Evolutionary conservation across 2,329 filamentous ascomycete genomes (phyloP).

Genomic region (Dothiorella sarmentorum): DNA sequence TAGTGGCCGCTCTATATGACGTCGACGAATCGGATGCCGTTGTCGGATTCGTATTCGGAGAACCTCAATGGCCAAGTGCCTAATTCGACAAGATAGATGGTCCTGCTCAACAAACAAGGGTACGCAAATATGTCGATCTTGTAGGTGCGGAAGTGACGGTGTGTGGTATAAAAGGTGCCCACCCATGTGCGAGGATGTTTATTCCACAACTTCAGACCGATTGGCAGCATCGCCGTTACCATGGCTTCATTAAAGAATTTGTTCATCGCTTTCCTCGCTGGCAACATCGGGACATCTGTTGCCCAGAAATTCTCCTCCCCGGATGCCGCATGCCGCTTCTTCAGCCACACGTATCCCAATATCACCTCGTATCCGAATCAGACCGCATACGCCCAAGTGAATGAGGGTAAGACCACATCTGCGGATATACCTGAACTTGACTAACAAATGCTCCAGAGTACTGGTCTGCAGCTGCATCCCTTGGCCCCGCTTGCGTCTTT

Average conservation of each 20-base stretch:
- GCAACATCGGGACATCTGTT: background rate
- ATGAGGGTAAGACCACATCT: background rate
- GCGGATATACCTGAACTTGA: background rate
- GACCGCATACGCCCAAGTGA: background rate
- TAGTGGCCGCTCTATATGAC: background rate
- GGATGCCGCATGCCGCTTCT: background rate
- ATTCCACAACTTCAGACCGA: too few species aligned
- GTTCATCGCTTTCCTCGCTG: background rate
- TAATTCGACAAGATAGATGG: too few species aligned
- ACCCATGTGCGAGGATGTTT: too few species aligned
- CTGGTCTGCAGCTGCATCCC: background rate
- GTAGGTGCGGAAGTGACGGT: too few species aligned
- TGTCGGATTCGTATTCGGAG: background rate
- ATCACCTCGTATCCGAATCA: background rate
- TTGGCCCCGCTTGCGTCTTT: conserved; percentile 18
- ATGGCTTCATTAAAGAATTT: background rate
- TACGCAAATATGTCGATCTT: too few species aligned
- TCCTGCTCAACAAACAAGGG: too few species aligned
- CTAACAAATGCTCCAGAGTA: background rate
- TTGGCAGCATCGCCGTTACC: too few species aligned
- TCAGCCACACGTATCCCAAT: background rate
- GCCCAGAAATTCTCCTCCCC: background rate
- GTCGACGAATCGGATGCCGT: background rate
- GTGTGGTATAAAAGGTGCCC: too few species aligned
- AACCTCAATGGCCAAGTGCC: background rate